A percentile compares a stretch with the other conserved stretches of the same genome.
Conservation (phyloP, 192 early-diverging fungal species). For the Helicostylum pulchrum region DNA sequence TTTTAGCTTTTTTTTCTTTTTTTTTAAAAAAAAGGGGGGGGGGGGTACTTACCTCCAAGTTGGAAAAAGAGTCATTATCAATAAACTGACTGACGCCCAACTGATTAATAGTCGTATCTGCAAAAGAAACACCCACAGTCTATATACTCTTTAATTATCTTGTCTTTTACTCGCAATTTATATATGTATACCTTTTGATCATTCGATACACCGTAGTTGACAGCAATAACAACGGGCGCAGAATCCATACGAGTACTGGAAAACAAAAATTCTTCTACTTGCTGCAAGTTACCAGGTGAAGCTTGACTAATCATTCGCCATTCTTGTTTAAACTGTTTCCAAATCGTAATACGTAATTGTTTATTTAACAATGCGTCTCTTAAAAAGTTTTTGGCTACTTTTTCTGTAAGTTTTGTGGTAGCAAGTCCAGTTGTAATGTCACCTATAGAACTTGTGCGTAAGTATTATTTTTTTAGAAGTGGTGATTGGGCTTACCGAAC, state of each 20-base stretch:
- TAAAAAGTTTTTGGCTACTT: conserved; percentile 73
- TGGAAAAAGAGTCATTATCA: conserved; percentile 90
- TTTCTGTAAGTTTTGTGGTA: conserved; percentile 75
- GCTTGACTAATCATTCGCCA: conserved; percentile 62
- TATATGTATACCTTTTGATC: conserved; percentile 55
- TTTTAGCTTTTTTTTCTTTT: conserved; percentile 1
- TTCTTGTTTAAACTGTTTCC: conserved; percentile 49
- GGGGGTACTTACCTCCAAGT: conserved; percentile 75
- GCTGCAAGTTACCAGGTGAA: conserved; percentile 93
- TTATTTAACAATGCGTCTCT: conserved; percentile 73
- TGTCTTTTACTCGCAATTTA: not conserved
- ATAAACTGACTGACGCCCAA: conserved; percentile 87
- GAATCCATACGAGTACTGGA: conserved; percentile 62
- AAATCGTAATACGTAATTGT: conserved; percentile 83
- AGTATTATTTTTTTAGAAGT: not conserved
- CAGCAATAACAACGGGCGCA: conserved; percentile 79
- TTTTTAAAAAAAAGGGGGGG: not conserved
- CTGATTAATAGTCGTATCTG: conserved; percentile 78
- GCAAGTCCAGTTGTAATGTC: conserved; percentile 58
- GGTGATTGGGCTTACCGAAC: conserved; percentile 46
- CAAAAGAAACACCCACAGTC: conserved; percentile 84
- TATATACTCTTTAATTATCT: conserved; percentile 2
- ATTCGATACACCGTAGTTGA: conserved; percentile 54
- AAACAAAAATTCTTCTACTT: conserved; percentile 90
- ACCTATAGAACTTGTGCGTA: conserved; percentile 25